Percentiles rank a stretch among this genome's conserved stretches.
Conservation (phyloP, 202 grass and related monocot species). For the Alloteropsis angusta region DNA sequence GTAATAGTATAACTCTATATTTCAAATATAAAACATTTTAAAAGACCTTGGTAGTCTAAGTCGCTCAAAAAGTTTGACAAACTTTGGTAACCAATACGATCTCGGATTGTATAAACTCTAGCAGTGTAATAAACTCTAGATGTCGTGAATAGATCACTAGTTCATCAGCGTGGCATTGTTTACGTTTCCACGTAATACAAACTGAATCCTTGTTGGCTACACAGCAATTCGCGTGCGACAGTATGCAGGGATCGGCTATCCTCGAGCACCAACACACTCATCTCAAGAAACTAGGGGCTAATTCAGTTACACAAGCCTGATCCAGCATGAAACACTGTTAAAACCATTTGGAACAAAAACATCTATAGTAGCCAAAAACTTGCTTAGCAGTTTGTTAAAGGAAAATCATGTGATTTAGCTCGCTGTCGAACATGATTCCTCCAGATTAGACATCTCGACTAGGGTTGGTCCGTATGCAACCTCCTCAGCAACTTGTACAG, state of each 20-base stretch:
- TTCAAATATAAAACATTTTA: background rate
- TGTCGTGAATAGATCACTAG: background rate
- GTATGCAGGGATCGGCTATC: background rate
- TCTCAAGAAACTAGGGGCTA: background rate
- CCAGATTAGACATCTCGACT: background rate
- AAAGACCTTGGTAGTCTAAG: background rate
- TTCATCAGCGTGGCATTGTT: background rate
- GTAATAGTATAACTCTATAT: background rate
- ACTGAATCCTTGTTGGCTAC: background rate
- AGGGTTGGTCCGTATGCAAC: conserved; percentile 11
- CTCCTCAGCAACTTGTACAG: conserved; percentile 80
- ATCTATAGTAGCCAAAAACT: background rate
- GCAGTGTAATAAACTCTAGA: background rate
- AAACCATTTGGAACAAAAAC: background rate
- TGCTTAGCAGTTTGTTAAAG: background rate
- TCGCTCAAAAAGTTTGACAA: background rate
- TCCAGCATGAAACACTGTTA: background rate
- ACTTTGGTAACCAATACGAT: background rate
- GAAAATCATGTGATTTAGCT: background rate
- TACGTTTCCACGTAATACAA: background rate
- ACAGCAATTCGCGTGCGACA: background rate
- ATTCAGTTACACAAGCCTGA: background rate
- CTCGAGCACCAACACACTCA: background rate
- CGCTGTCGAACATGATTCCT: background rate
- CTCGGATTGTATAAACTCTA: background rate